Percentiles rank a stretch among this genome's conserved stretches.
These are phyloP conservation scores for Colletotrichum tropicale DNA, from an alignment of 2,329 filamentous ascomycete genomes.

Conservation along the genomic window DNA sequence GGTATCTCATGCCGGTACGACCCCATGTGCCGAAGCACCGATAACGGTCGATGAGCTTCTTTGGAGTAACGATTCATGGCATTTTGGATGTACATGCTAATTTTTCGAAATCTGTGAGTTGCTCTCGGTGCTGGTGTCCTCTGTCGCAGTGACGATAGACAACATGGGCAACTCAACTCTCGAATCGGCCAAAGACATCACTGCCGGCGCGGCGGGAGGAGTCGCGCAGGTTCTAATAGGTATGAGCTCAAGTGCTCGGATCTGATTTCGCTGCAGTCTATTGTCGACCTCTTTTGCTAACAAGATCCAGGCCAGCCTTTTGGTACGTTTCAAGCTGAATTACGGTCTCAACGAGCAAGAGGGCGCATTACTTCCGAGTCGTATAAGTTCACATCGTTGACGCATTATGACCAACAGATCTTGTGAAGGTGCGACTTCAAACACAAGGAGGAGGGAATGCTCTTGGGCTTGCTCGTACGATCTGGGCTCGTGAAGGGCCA, in stretches of 20 bases:
- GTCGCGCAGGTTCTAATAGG: not conserved
- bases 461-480: not conserved
- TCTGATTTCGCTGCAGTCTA: not conserved
- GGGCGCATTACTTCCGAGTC: accelerated
- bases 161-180: not conserved
- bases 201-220: not conserved
- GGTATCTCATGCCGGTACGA: not conserved
- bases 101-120: not conserved
- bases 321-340: not conserved
- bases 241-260: not conserved
- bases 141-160: not conserved
- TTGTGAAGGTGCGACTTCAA: not conserved
- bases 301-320: not conserved
- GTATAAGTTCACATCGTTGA: not conserved
- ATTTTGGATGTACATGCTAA: not conserved
- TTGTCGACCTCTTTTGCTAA: accelerated
- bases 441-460: not conserved
- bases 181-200: not conserved
- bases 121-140: not conserved
- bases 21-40: not conserved
- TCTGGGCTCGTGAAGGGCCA: not conserved
- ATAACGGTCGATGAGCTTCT: not conserved
- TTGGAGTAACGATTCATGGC: not conserved
- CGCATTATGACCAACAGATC: not conserved
- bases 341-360: not conserved